Percentiles rank a stretch among this genome's conserved stretches.
Conservation (phyloP, 2,329 filamentous ascomycete genomes). For the Myriosclerotinia curreyana region DNA sequence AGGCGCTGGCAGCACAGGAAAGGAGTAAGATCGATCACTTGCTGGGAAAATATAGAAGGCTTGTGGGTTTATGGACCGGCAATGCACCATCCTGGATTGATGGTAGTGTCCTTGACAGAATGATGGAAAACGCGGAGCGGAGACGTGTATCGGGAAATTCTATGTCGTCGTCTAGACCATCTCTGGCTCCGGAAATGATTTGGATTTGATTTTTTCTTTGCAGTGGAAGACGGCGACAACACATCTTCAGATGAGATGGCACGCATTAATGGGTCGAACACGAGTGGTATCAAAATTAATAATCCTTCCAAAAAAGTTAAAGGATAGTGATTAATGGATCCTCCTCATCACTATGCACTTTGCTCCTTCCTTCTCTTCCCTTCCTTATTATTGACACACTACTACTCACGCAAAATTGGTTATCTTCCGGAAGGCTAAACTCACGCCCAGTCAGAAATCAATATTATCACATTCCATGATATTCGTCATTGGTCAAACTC, state of each 20-base stretch:
- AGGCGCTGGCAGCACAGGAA: conserved; percentile 16
- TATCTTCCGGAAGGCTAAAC: not conserved
- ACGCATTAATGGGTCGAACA: not conserved
- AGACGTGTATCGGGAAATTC: not conserved
- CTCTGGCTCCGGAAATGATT: not conserved
- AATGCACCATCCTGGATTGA: conserved; percentile 13
- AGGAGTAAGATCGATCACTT: conserved; percentile 8
- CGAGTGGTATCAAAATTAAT: not conserved
- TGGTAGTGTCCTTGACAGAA: not conserved
- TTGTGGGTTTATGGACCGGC: conserved; percentile 12
- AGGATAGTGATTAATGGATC: not conserved
- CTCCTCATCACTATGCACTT: not conserved
- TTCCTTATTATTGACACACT: not conserved
- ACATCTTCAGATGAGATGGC: too few species aligned
- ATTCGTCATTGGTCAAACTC: too few species aligned
- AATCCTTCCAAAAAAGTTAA: not conserved
- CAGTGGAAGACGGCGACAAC: too few species aligned
- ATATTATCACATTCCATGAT: not conserved
- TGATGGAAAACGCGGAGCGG: conserved; percentile 11
- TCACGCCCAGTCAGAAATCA: not conserved
- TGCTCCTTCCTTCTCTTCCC: not conserved
- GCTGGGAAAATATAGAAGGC: conserved; percentile 17
- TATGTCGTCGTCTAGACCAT: not conserved
- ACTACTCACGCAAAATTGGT: not conserved
- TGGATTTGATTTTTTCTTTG: not conserved